Evolutionary conservation across 768 basidiomycete genomes (phyloP), one percentile per base, ranked within the genome.

Genomic region (Lentinula sp.): DNA sequence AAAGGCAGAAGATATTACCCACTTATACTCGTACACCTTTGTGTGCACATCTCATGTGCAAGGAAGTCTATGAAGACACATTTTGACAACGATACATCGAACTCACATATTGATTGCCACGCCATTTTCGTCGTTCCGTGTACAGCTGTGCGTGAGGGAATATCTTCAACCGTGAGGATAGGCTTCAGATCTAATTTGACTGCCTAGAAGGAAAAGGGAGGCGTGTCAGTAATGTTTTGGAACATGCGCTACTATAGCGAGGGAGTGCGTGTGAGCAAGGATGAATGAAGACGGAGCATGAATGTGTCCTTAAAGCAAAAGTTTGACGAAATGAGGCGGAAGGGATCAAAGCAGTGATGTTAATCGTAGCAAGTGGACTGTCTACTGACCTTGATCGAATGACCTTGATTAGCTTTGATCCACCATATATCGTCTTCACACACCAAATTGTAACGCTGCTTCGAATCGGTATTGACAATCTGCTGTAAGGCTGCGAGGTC

Each of bases 351-450:
- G 3, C 28, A 28, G 28, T 28, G 28, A 3, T 28, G 3, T 28
- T 28, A 28, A 37, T 23, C 45, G 35, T n/a, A 35, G 4, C 23
- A 8, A 4, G 4, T 13, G 35, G 2, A 20, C 6, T 45, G 32
- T 8, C 6, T 45, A 63, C 77, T 28, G 62, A 87, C 93, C 79
- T 87, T 82, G 50, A 96, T 77, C 0, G 92, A 90, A 74, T 95
- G 94, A 0, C 94, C 94, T 72, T 95, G 94, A 66, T 91, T 93
- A 7, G 94, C 94, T 39, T 88, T 81, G 65, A 95, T 93, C 87
- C 88, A 91, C 90, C 91, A 91, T 4, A 66, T 36, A 57, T 66
- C 54, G 36, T 71, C 67, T 59, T 51, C 62, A 42, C 65, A 67
- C 9, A 83, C 54, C 61, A 89, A 75, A 69, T 81, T 80, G 66